Conservation (phyloP, 352 stramenopile species). For the Achlya hypogyna region DNA sequence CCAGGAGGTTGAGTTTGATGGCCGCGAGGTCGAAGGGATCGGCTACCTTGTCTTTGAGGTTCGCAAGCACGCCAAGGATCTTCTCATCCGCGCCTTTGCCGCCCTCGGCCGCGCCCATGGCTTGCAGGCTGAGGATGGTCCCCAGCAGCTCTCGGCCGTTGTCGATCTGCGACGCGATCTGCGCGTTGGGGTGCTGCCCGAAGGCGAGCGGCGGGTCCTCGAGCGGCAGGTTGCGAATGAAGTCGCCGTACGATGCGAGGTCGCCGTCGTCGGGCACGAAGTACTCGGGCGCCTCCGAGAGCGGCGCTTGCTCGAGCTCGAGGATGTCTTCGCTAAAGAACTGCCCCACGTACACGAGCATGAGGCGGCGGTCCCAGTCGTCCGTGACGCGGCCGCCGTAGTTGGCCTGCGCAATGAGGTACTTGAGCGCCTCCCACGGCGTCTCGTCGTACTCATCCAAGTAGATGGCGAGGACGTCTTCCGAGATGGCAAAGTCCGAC, state of each 20-base stretch:
- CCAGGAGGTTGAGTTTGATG: constrained; percentile 58
- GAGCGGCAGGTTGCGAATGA: constrained; percentile 85
- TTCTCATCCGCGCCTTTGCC: constrained; percentile 85
- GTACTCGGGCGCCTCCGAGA: constrained; percentile 89
- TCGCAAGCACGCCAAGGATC: constrained; percentile 72
- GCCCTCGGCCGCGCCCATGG: constrained; percentile 67
- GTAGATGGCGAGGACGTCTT: constrained; percentile 94
- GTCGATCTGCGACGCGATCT: constrained; percentile 93
- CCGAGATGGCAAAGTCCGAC: constrained; percentile 93
- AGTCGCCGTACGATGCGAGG: constrained; percentile 78
- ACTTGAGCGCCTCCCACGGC: constrained; percentile 91
- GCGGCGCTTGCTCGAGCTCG: constrained; percentile 67
- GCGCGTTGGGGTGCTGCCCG: constrained; percentile 92
- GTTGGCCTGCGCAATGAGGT: constrained; percentile 94
- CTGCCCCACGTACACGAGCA: constrained; percentile 94
- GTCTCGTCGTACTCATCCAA: constrained; percentile 89
- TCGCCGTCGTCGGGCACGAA: constrained; percentile 90
- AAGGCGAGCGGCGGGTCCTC: constrained; percentile 88
- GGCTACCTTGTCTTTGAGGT: constrained; percentile 80
- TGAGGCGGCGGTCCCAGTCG: constrained; percentile 92
- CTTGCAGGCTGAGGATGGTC: constrained; percentile 87
- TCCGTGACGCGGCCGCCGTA: constrained; percentile 95
- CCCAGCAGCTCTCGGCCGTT: constrained; percentile 83
- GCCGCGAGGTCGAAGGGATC: constrained; percentile 82
- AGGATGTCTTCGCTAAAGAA: constrained; percentile 90